Percentiles rank a stretch among this genome's conserved stretches.
These are phyloP conservation scores for Marasmius fiardii DNA, from an alignment of 1,284 basidiomycete genomes.

Conservation along the genomic window DNA sequence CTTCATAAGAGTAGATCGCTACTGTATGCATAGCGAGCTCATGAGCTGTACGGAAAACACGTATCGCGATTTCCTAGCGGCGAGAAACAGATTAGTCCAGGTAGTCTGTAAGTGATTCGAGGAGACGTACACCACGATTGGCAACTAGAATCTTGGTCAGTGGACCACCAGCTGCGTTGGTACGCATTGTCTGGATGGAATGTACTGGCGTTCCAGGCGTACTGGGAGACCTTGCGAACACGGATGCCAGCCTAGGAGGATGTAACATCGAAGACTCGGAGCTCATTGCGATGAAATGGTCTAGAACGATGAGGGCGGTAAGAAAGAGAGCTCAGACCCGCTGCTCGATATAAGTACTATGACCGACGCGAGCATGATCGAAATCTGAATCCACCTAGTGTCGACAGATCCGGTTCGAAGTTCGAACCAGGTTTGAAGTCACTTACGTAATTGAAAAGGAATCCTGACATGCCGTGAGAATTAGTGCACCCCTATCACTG, in stretches of 20 bases:
- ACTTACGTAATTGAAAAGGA: too few species aligned
- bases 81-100: constrained; percentile 3
- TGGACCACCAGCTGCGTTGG: constrained; percentile 88
- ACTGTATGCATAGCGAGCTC: constrained; percentile 99
- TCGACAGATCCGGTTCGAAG: too few species aligned
- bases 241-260: constrained; percentile 68
- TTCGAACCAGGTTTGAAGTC: too few species aligned
- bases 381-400: too few species aligned
- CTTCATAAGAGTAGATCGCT: constrained; percentile 97
- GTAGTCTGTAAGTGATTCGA: neutral
- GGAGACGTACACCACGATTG: constrained; percentile 80
- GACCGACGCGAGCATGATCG: too few species aligned
- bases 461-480: too few species aligned
- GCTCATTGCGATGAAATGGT: constrained; percentile 36
- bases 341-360: too few species aligned
- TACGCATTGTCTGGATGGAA: constrained; percentile 88
- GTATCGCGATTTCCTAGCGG: constrained; percentile 97
- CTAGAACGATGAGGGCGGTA: constrained; percentile 1
- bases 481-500: too few species aligned
- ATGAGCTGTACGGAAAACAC: constrained; percentile 98
- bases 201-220: constrained; percentile 78
- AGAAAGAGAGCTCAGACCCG: too few species aligned
- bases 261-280: constrained; percentile 54
- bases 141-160: constrained; percentile 94
- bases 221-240: constrained; percentile 70